Percentiles rank a stretch among this genome's conserved stretches.
Conservation (phyloP, 2,329 filamentous ascomycete species). For the Juglanconis oblonga region DNA sequence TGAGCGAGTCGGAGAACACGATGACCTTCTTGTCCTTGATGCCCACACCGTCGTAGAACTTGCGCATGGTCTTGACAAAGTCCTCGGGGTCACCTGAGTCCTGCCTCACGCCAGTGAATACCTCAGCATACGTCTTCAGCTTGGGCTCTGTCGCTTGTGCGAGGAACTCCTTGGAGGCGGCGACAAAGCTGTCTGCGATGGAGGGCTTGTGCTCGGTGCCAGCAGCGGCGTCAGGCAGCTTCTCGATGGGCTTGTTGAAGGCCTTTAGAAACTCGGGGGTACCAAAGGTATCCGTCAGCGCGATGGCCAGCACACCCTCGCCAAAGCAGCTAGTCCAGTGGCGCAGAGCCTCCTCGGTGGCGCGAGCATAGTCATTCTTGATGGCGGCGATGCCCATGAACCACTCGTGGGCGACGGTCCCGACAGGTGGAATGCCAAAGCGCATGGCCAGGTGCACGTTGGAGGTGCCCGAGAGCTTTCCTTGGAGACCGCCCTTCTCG, state of each 20-base stretch:
- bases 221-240: slow-evolving; percentile 38
- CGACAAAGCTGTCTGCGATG: slow-evolving; percentile 23
- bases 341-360: slow-evolving; percentile 78
- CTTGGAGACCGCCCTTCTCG: slow-evolving; percentile 59
- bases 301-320: slow-evolving; percentile 77
- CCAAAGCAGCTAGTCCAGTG: slow-evolving; percentile 95
- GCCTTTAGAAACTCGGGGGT: slow-evolving; percentile 83
- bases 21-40: slow-evolving; percentile 82
- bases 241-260: slow-evolving; percentile 65
- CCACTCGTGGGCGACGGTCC: slow-evolving; percentile 94
- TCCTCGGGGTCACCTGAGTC: slow-evolving; percentile 83
- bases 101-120: slow-evolving; percentile 82
- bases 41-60: slow-evolving; percentile 74
- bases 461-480: slow-evolving; percentile 82
- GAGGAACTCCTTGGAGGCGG: slow-evolving; percentile 6
- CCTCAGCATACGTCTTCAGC: slow-evolving; percentile 69
- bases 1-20: slow-evolving; percentile 93
- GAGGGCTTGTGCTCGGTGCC: slow-evolving; percentile 24
- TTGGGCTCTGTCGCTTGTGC: slow-evolving; percentile 34
- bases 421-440: slow-evolving; percentile 78
- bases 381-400: slow-evolving; percentile 98
- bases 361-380: slow-evolving; percentile 76
- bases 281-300: slow-evolving; percentile 94
- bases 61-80: slow-evolving; percentile 74
- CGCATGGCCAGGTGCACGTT: slow-evolving; percentile 98